Evolutionary conservation across 495 filamentous ascomycete species (phyloP).

Genomic region (Geoglossum glabrum): DNA sequence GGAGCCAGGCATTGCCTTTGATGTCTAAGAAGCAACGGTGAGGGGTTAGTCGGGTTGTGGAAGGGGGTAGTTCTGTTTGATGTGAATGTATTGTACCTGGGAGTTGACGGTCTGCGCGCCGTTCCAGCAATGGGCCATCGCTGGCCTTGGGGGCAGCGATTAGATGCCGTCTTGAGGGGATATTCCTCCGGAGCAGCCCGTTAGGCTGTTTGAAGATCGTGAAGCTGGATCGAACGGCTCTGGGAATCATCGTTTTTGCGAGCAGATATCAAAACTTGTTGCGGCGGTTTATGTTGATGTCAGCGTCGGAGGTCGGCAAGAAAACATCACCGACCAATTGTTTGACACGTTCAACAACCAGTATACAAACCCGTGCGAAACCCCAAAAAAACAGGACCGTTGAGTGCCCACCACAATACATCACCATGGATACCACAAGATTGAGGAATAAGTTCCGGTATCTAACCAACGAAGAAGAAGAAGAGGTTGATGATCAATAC

Average conservation of each 20-base stretch:
- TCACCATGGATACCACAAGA: slow-evolving; percentile 28
- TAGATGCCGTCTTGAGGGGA: slow-evolving; percentile 9
- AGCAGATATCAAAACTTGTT: neutral
- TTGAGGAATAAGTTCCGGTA: slow-evolving; percentile 44
- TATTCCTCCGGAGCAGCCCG: neutral
- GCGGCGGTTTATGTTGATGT: neutral
- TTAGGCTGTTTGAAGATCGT: neutral
- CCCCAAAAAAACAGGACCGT: neutral
- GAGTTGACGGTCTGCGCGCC: slow-evolving; percentile 62
- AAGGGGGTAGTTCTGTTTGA: neutral
- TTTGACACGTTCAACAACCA: too few species aligned
- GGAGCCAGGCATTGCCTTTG: slow-evolving; percentile 19
- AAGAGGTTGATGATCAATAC: slow-evolving; percentile 26
- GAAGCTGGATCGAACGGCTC: neutral
- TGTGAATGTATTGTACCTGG: slow-evolving; percentile 22
- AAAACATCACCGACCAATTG: neutral
- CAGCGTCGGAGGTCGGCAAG: neutral
- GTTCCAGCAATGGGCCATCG: slow-evolving; percentile 53
- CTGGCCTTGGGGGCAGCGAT: slow-evolving; percentile 14
- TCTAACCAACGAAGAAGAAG: slow-evolving; percentile 30
- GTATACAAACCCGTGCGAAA: too few species aligned
- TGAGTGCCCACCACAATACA: neutral
- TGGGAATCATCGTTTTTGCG: neutral
- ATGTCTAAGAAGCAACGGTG: neutral
- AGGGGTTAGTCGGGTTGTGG: neutral